Conservation (phyloP, 2,329 filamentous ascomycete genomes). For the Ustilaginoidea virens region DNA sequence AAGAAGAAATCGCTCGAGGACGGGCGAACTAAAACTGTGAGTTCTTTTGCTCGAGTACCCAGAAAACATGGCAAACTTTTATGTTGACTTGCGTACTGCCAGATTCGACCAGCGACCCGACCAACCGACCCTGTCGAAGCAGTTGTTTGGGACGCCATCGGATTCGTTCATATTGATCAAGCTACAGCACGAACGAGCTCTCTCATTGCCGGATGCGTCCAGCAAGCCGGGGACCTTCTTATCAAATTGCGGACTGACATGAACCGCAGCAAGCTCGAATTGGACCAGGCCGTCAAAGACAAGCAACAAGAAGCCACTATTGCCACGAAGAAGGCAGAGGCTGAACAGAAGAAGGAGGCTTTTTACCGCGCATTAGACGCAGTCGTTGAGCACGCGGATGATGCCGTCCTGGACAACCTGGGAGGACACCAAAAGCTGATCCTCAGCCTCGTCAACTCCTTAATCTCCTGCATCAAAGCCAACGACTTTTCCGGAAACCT, state of each 20-base stretch:
- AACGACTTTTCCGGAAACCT: conserved; percentile 36
- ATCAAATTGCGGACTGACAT: conserved; percentile 31
- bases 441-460: conserved; percentile 34
- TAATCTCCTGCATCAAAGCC: conserved; percentile 37
- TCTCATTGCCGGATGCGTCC: conserved; percentile 30
- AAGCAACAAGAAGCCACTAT: conserved; percentile 21
- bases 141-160: conserved; percentile 37
- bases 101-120: conserved; percentile 26
- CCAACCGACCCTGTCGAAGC: conserved; percentile 30
- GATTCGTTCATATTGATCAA: conserved; percentile 31
- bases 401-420: conserved; percentile 39
- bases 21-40: conserved; percentile 23
- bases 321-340: conserved; percentile 22
- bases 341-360: conserved; percentile 29
- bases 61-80: not conserved
- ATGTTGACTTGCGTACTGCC: too few species aligned
- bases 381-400: conserved; percentile 37
- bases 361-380: conserved; percentile 37
- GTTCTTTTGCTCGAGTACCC: conserved; percentile 7
- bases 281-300: conserved; percentile 28
- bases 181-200: conserved; percentile 20
- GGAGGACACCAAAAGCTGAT: conserved; percentile 42
- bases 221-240: conserved; percentile 34
- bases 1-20: conserved; percentile 26
- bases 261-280: conserved; percentile 29